A percentile compares a stretch with the other conserved stretches of the same genome.
Conservation (phyloP, 768 basidiomycete species). For the Auricularia sp. region DNA sequence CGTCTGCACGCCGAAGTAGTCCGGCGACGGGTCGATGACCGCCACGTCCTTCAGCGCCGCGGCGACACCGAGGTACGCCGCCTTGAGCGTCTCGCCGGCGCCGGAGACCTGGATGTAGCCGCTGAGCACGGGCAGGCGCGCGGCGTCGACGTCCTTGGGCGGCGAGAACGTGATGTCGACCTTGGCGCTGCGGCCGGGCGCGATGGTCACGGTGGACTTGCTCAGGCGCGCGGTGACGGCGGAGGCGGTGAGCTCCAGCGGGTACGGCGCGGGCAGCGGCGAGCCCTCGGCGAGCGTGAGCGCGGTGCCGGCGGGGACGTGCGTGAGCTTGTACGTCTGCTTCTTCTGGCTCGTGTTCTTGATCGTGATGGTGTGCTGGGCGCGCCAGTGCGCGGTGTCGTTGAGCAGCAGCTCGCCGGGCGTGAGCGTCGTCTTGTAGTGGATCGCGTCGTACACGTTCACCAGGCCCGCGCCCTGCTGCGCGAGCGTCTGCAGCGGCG, state of each 20-base stretch:
- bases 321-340: conserved; percentile 14
- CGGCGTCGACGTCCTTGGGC: conserved; percentile 14
- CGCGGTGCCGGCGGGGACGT: conserved; percentile 21
- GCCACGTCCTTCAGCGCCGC: conserved; percentile 20
- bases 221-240: conserved; percentile 8
- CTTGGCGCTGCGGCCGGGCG: conserved; percentile 13
- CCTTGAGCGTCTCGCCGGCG: conserved; percentile 7
- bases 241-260: conserved; percentile 6
- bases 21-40: conserved; percentile 17
- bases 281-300: conserved; percentile 12
- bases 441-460: conserved; percentile 25
- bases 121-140: conserved; percentile 23
- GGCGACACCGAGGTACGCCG: conserved; percentile 23
- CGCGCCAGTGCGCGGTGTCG: conserved; percentile 25
- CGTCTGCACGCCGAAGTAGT: conserved; percentile 14
- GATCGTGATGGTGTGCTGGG: conserved; percentile 3
- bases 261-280: conserved; percentile 4
- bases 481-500: conserved; percentile 9
- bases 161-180: conserved; percentile 16
- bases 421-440: conserved; percentile 18
- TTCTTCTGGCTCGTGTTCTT: conserved; percentile 6
- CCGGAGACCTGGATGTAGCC: conserved; percentile 19
- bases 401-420: conserved; percentile 28
- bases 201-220: conserved; percentile 12
- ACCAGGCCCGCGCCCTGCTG: conserved; percentile 17